Evolutionary conservation across 2,329 filamentous ascomycete species (phyloP), one percentile per base, ranked within the genome.

Genomic region (Calonectria hawksworthii): DNA sequence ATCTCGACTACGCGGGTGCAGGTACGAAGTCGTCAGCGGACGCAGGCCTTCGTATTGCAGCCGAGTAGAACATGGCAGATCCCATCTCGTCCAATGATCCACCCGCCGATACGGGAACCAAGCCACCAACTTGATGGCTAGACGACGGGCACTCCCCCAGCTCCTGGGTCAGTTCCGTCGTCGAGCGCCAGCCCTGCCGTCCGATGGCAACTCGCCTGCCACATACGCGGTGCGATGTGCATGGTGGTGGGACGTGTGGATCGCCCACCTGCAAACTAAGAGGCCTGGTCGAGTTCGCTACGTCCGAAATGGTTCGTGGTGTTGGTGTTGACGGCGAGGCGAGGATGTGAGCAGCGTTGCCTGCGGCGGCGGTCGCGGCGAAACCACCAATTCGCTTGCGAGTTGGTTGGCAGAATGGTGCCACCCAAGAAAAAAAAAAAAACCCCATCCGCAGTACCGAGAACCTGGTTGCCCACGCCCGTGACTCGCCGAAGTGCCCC

Each of bases 181-280:
- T 50, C 41, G 26, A 47, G 28, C 28, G 28, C 61, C 16, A 65
- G 26, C 61, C 41, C 28, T 65, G 61, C 26, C 26, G 26, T 50
- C 41, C 28, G 11, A 34, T 51, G 64, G 64, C 63, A 36, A 51
- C 30, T 32, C n/a, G 28, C 41, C 47, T 67, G 30, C 64, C 32
- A n/a, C 23, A 41, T 38, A 32, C 44, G 34, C 47, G 52, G 34
- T 64, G 70, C 64, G 50, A 50, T 52, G 41, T 23, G 70, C 70
- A 50, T 52, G 36, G 61, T 36, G 50, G 65, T 65, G 71, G 71
- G 65, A 69, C 65, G 56, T 56, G 44, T 30, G 54, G 36, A n/a
- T 65, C 65, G 56, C 65, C 71, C 54, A 59, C 64, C 71, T 73
- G 64, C 65, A 73, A 63, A 64, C 70, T 68, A 68, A 64, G 34